Evolutionary conservation across 345 rosid genomes (phyloP), one percentile per base, ranked within the genome.

Genomic region (Trapa incisa): DNA sequence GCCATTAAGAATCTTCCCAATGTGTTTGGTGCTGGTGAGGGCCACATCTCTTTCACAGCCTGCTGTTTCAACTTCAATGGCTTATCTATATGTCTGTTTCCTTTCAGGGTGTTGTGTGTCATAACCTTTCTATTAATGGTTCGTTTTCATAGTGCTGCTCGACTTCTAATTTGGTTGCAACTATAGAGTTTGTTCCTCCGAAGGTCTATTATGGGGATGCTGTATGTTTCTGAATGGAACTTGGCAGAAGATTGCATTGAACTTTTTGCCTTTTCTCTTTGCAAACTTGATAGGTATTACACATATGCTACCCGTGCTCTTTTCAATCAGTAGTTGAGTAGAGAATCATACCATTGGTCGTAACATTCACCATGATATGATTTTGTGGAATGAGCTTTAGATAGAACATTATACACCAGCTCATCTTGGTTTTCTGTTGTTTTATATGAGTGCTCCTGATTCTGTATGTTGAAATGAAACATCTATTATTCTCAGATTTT

Each of bases 1-100:
- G 89, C 86, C 58, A 75, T 84, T 73, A 78, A 84, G 83, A 83
- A 83, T 68, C 82, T 86, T 1, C 88, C 89, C 12, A 76, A 69
- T 63, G 84, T 78, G 9, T 74, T 86, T 53, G 78, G 86, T 70
- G 71, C 85, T 65, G 96, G 96, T 86, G 79, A 74, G 81, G 35
- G 10, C 73, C 38, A 2, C 42, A 47, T 70, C 35, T 64, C 33
- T 66, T 64, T 6, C 12, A n/a, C n/a, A 54, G n/a, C 60, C 60
- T n/a, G 60, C 32, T 54, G 22, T n/a, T 54, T n/a, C 35, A 22
- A 72, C 65, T 80, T 79, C 48, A 22, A 22, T 22, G 29, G 29
- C 29, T 22, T 22, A 22, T 22, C 29, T 22, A 22, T 22, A 22
- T 22, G 29, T 22, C 29, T 22, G 29, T 22, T 22, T 22, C 29